Base-by-base conservation (phyloP, 352 stramenopile genomes). In the Phytopythium helicoides region DNA sequence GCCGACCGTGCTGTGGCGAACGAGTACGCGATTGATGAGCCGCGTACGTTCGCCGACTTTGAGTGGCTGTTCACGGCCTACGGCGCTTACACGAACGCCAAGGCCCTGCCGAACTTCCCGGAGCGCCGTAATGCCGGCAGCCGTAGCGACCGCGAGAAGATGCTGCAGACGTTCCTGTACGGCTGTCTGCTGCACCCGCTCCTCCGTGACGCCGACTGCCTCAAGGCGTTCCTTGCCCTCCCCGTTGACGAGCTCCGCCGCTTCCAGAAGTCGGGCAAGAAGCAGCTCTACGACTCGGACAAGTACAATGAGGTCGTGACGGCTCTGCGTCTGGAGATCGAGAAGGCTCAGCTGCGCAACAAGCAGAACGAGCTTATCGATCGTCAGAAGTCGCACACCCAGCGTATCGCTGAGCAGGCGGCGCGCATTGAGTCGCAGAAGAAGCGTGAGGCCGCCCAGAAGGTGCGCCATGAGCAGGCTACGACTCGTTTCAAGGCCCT, bases 181-280 rank as follows among this genome's bases (percentile, higher is more conserved):
- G 84, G 79, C 9, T 91, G 77, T 28, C 76, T 94, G 66, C 51
- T 94, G 41, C 84, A 94, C 61, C 81, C 81, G 26, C 64, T 94
- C 46, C 63, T 92, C 38, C 81, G 81, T 41, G 82, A 92, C 34
- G 71, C 77, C 1, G 81, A 94, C 63, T 87, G 73, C 47, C 57
- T 94, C 21, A 94, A 94, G 69, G 81, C 84, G 0, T 94, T 94
- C 66, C 52, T 94, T n/a, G 71, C 79, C 0, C 60, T 94, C 11
- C 77, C 84, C 22, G 73, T 60, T 25, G 80, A 91, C 0, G 76
- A 91, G 52, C 74, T 94, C 14, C 64, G 54, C 60, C 76, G 85
- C 54, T 92, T 89, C 61, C 77, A 85, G 55, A 84, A 83, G 49
- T 71, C 68, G 38, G 58, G 56, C 40, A 84, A 82, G 63, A 90